phyloP scores from a whole-genome alignment of 805 yeast species.

The Lipomyces anomalus region DNA sequence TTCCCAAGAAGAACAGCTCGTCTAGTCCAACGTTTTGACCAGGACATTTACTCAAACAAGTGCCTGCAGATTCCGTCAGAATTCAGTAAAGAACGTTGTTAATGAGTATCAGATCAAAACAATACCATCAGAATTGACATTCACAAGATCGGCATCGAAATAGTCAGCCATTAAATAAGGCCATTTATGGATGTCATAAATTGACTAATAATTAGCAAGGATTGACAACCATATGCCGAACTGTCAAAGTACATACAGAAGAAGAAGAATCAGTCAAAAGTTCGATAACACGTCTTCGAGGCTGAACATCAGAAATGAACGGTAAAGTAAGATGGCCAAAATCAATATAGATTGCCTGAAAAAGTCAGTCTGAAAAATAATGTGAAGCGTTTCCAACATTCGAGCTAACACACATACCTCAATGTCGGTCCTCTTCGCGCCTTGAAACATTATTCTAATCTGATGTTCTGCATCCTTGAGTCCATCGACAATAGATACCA shows the following conservation, averaged over 20 bases:
- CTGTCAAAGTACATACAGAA: not conserved
- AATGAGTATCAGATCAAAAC: constrained; percentile 3
- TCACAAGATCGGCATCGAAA: constrained; percentile 8
- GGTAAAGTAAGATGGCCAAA: constrained; percentile 1
- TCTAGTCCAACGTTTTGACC: constrained; percentile 10
- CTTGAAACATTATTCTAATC: constrained; percentile 17
- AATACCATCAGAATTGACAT: constrained; percentile 10
- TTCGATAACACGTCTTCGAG: constrained; percentile 11
- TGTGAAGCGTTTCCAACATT: no score
- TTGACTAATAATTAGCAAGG: no score
- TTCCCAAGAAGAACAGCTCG: constrained; percentile 17
- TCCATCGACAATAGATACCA: constrained; percentile 11
- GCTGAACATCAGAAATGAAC: not conserved
- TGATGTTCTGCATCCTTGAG: constrained; percentile 9
- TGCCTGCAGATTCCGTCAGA: not conserved
- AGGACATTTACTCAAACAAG: constrained; percentile 7
- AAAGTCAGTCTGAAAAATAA: no score
- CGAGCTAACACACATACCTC: constrained; percentile 3
- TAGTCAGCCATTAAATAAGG: constrained; percentile 14
- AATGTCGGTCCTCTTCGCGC: constrained; percentile 14
- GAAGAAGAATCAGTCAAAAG: constrained; percentile 15
- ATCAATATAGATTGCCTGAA: constrained; percentile 17
- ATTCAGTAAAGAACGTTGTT: not conserved
- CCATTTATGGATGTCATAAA: constrained; percentile 16
- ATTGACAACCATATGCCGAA: not conserved